Evolutionary conservation across 2,329 filamentous ascomycete species (phyloP).

Genomic region (Colletotrichum zoysiae): DNA sequence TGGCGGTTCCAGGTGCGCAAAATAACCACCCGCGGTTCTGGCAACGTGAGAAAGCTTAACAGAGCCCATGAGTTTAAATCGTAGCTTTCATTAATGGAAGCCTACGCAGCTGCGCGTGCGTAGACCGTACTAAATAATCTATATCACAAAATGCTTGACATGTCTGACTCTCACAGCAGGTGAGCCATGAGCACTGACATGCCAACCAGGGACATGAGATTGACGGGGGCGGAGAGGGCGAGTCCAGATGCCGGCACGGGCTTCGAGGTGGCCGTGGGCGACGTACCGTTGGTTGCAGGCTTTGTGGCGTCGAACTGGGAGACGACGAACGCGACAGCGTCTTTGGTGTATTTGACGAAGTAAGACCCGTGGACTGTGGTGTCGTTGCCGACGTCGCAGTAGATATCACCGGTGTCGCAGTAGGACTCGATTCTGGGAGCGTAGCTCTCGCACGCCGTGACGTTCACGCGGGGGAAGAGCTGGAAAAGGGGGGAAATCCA

Average conservation of each 20-base stretch:
- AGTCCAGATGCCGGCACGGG: constrained; percentile 9
- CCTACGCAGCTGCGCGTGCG: not conserved
- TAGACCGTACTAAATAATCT: not conserved
- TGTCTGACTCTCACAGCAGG: not conserved
- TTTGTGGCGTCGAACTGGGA: constrained; percentile 48
- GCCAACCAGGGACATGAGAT: constrained; percentile 16
- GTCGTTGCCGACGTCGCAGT: constrained; percentile 53
- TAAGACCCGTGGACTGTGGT: constrained; percentile 52
- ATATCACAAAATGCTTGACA: not conserved
- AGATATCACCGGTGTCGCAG: constrained; percentile 58
- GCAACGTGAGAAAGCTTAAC: not conserved
- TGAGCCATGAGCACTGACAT: constrained; percentile 18
- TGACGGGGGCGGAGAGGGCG: constrained; percentile 2
- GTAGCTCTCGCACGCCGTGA: constrained; percentile 52
- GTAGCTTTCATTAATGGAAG: not conserved
- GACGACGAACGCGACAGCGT: constrained; percentile 53
- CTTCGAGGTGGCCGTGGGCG: constrained; percentile 21
- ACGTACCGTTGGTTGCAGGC: constrained; percentile 4
- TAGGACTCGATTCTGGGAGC: constrained; percentile 53
- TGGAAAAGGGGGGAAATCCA: constrained; percentile 33
- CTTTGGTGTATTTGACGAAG: constrained; percentile 51
- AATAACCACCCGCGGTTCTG: not conserved
- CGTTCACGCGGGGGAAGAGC: constrained; percentile 54
- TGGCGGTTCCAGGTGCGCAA: not conserved
- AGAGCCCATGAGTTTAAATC: not conserved